phyloP scores from a whole-genome alignment of 129 eudicot genomes.

The Oenanthe sinensis region DNA sequence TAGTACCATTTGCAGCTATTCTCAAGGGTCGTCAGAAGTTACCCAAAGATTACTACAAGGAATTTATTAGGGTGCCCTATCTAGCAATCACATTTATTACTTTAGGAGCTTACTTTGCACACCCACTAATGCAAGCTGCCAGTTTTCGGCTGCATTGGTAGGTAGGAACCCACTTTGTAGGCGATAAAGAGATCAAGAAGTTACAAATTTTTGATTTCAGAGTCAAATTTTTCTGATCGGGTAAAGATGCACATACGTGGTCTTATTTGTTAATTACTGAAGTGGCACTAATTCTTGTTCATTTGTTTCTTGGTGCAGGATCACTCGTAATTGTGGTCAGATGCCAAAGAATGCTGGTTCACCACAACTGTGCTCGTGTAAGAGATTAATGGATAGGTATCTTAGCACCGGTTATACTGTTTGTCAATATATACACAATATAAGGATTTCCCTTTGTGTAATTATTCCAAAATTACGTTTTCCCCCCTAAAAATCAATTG shows the following conservation, averaged over 20 bases:
- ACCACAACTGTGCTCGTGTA: neutral
- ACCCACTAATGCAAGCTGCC: conserved; percentile 96
- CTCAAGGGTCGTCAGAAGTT: conserved; percentile 90
- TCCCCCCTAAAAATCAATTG: too few species aligned
- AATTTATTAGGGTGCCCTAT: conserved; percentile 84
- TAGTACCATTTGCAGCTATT: conserved; percentile 86
- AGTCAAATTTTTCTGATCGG: neutral
- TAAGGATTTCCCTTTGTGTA: neutral
- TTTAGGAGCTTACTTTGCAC: conserved; percentile 85
- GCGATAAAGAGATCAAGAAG: neutral
- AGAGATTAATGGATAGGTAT: conserved; percentile 1
- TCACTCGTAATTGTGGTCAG: neutral
- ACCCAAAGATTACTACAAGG: conserved; percentile 76
- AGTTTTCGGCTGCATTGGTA: conserved; percentile 94
- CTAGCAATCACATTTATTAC: conserved; percentile 67
- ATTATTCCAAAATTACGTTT: too few species aligned
- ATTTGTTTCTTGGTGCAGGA: neutral
- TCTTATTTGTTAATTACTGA: neutral
- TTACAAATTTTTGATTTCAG: neutral
- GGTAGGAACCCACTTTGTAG: neutral
- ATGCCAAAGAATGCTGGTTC: neutral
- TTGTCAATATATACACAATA: neutral
- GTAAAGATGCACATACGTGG: neutral
- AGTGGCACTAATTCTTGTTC: neutral
- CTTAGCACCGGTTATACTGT: neutral